These are phyloP conservation scores for Russula sp. DNA, from an alignment of 768 basidiomycete genomes.

Conservation along the genomic window DNA sequence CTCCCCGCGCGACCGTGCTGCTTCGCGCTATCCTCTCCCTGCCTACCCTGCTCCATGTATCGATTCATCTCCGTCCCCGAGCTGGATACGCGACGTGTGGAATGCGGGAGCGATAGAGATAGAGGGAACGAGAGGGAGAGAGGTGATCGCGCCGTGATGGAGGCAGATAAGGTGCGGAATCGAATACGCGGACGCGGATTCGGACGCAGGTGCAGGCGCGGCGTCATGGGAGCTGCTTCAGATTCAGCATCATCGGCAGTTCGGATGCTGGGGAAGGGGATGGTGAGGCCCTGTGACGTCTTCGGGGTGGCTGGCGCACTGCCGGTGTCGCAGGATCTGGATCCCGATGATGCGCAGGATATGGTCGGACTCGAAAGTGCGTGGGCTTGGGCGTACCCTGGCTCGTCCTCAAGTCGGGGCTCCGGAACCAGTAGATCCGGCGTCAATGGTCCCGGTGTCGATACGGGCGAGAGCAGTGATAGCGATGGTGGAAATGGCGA, in stretches of 20 bases:
- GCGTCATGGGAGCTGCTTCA: not conserved
- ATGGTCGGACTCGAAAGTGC: conserved; percentile 11
- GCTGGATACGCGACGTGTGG: conserved; percentile 10
- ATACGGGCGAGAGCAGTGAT: not conserved
- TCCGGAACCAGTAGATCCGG: not conserved
- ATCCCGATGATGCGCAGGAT: conserved; percentile 7
- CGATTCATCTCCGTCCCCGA: conserved; percentile 1
- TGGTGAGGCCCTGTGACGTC: not conserved
- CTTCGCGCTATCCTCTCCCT: not conserved
- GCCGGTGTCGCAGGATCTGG: not conserved
- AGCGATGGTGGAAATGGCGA: conserved; percentile 3
- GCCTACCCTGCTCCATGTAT: not conserved
- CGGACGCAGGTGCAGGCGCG: not conserved
- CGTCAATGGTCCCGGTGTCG: not conserved
- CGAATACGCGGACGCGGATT: conserved; percentile 10
- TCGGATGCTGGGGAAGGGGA: not conserved
- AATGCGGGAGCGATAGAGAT: conserved; percentile 15
- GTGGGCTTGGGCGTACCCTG: not conserved
- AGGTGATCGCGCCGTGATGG: conserved; percentile 17
- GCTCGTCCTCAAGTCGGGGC: not conserved
- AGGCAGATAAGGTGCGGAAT: conserved; percentile 22
- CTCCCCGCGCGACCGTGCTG: not conserved
- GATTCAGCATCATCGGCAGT: not conserved
- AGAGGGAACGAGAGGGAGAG: conserved; percentile 20
- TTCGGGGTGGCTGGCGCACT: conserved; percentile 13